Evolutionary conservation across 202 grass and related monocot species (phyloP).

Genomic region (Eragrostis tef): DNA sequence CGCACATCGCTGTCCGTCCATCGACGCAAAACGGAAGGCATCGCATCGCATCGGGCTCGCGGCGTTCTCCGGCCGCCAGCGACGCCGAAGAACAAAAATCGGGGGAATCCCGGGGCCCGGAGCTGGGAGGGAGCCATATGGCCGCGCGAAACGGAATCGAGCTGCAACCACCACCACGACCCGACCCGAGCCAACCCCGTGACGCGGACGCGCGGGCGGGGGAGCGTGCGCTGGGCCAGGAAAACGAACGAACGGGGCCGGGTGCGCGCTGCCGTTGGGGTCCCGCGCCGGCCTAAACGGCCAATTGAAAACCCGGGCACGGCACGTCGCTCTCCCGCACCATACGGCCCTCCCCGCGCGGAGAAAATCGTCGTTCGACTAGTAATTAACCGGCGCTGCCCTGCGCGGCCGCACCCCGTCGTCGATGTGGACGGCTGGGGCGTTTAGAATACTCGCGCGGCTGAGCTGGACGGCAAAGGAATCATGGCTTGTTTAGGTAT

Average conservation of each 20-base stretch:
- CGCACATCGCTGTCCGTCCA: not conserved
- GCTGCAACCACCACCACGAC: not conserved
- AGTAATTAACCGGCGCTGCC: not conserved
- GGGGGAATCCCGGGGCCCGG: not conserved
- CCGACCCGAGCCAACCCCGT: not conserved
- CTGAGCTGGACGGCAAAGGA: conserved; percentile 41
- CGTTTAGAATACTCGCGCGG: not conserved
- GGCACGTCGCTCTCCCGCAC: conserved; percentile 39
- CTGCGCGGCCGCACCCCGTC: not conserved
- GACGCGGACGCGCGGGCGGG: conserved; percentile 24
- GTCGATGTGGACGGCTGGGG: conserved; percentile 27
- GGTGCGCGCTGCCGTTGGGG: not conserved
- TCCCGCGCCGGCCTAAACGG: conserved; percentile 28
- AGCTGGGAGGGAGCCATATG: not conserved
- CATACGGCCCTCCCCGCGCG: not conserved
- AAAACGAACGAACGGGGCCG: too few relatives aligned
- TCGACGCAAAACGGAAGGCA: not conserved
- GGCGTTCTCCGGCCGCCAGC: not conserved
- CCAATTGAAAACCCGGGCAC: conserved; percentile 37
- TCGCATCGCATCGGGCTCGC: not conserved
- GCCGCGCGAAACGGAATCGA: conserved; percentile 32
- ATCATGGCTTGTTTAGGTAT: not conserved
- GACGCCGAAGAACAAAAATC: not conserved
- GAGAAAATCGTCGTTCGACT: not conserved
- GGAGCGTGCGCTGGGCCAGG: conserved; percentile 18